Evolutionary conservation across 164 flowering plant species (phyloP), one percentile per base, ranked within the genome.

Genomic region (Stephania japonica): DNA sequence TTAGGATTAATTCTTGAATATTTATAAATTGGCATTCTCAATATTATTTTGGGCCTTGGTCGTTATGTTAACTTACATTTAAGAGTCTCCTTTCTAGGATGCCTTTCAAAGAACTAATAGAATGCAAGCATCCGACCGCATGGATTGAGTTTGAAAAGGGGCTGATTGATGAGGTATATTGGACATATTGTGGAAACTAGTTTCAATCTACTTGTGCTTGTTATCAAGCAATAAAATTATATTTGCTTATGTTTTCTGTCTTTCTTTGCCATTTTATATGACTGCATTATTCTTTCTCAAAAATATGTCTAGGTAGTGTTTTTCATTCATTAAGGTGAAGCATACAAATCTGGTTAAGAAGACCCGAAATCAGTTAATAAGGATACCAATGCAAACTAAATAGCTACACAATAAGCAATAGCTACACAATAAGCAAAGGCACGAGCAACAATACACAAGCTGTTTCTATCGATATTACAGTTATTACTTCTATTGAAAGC

Each of bases 101-200:
- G 98, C 78, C 97, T 42, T 42, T 91, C 73, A 79, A 93, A 82
- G 98, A 93, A 76, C 82, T 93, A 69, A 71, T 95, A 41, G 92
- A 90, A 68, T 77, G 83, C 84, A 90, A 93, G 84, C 93, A 95
- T 73, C 99, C 99, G 42, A 90, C 91, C 59, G 91, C 89, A 25
- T 91, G 98, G 99, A 76, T 84, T 65, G 97, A 95, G 79, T 95
- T 95, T 73, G 99, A 95, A 75, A 80, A 85, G 78, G 99, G 98
- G 66, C 79, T 81, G 70, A 91, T 95, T 80, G 67, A 85, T 79
- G 99, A 95, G 99, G 99, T 93, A 87, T 77, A 74, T 26, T 77
- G 49, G 56, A 53, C 70, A 66, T 42, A 43, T 8, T 69, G 26
- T 59, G 71, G 70, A 65, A 70, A 73, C 72, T 79, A 65, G 73